These are phyloP conservation scores for Yamadazyma ubonensis DNA, from an alignment of 805 yeast species.

Conservation along the genomic window DNA sequence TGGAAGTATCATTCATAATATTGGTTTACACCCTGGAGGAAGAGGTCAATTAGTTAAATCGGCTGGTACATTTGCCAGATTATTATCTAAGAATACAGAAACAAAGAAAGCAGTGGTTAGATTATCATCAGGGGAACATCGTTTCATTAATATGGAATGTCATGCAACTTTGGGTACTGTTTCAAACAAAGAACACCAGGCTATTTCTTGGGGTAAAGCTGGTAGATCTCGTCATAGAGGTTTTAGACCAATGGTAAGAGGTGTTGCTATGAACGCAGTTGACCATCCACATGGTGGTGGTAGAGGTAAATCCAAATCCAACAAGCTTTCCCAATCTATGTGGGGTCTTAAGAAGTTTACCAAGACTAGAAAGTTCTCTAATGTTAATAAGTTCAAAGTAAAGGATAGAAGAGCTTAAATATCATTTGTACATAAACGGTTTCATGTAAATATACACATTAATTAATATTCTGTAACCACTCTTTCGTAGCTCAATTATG, in stretches of 20 bases:
- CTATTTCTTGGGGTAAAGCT: constrained; percentile 89
- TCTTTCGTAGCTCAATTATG: neutral
- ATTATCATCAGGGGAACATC: constrained; percentile 89
- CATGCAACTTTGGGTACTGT: constrained; percentile 94
- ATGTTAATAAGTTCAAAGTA: constrained; percentile 79
- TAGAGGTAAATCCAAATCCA: constrained; percentile 97
- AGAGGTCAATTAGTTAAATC: constrained; percentile 91
- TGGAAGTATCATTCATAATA: constrained; percentile 85
- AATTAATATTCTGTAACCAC: neutral
- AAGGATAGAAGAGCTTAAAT: constrained; percentile 60
- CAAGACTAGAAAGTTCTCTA: constrained; percentile 90
- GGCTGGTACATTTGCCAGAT: constrained; percentile 92
- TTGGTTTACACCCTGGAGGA: constrained; percentile 66
- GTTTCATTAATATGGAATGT: constrained; percentile 80
- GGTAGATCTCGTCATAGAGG: constrained; percentile 93
- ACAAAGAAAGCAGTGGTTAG: constrained; percentile 72
- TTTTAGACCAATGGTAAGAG: constrained; percentile 92
- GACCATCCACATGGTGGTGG: constrained; percentile 99
- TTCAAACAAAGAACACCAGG: constrained; percentile 90
- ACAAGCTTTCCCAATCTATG: constrained; percentile 89
- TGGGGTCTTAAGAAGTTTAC: constrained; percentile 96
- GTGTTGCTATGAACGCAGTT: constrained; percentile 95
- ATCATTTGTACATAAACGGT: constrained; percentile 9
- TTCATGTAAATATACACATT: constrained; percentile 13
- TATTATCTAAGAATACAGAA: constrained; percentile 74